Base-by-base conservation (phyloP, 2,329 filamentous ascomycete species). In the Claviceps capensis region DNA sequence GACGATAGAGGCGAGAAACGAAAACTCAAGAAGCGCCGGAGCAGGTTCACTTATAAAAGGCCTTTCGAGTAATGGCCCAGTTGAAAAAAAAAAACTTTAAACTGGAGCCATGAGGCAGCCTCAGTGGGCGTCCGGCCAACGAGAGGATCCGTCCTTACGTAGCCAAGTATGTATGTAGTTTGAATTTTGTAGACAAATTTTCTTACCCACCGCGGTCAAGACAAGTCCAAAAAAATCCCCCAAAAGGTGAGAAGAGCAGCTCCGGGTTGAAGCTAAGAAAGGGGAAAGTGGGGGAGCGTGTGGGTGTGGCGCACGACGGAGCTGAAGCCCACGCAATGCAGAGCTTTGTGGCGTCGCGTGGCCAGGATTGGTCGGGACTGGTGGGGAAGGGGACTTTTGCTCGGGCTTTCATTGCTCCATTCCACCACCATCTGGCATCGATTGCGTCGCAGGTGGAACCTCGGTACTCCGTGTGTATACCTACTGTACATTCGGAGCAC, bases 101-200 rank as follows among this genome's bases (percentile, higher is more conserved):
- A 52, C n/a, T 46, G 47, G 47, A 47, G 47, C 40, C 37, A 30
- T 5, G 41, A 23, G 19, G 41, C 34, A 40, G 46, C 30, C 30
- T 52, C 47, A 30, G 14, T 38, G 42, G 47, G 47, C 51, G 40
- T 11, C 51, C 17, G 23, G 51, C 47, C 51, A 52, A 48, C 47
- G 30, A 52, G 22, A 52, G 23, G 38, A 40, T 26, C 42, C 16
- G 19, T 30, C 30, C 9, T 11, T 30, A 11, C 5, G 17, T 42
- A n/a, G 38, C n/a, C 7, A 41, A n/a, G 38, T n/a, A n/a, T n/a
- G n/a, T n/a, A n/a, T n/a, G n/a, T n/a, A n/a, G n/a, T 41, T n/a
- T 14, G 14, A 16, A 23, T 5, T 23, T 40, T 41, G 16, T 19
- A 41, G 17, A 6, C 14, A 41, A 41, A 41, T n/a, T 8, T 41